Evolutionary conservation across 805 yeast genomes (phyloP), one percentile per base, ranked within the genome.

Genomic region (Hagleromyces aurorensis): DNA sequence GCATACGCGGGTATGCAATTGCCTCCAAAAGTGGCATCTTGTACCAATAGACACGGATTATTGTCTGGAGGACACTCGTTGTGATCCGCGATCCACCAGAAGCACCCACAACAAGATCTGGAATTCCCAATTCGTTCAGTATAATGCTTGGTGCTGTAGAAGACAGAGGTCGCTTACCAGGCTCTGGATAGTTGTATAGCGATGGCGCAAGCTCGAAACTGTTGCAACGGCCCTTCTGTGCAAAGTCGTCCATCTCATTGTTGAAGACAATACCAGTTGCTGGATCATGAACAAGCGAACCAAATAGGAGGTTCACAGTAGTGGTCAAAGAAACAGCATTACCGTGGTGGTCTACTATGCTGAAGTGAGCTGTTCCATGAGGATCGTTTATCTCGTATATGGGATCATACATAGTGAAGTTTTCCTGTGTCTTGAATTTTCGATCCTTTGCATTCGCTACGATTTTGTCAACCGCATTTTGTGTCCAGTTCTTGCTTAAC

Each of bases 221-320:
- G 55, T 89, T 89, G 11, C 70, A 63, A 6, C 67, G 60, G 10
- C 70, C 64, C 1, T 91, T 86, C 18, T 72, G 64, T 6, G 94
- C 79, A 48, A 89, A 89, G 52, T 89, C 97, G 55, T 89, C 96
- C 96, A 89, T 87, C 55, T 89, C 85, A 44, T 84, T 75, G 59
- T 89, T 89, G 47, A 89, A 59, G 7, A 89, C 67, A 6, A 89
- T 62, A 2, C 96, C 97, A 0, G 97, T 87, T 2, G 36, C 52
- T 1, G 78, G 76, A 52, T 89, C 96, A 50, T 78, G 81, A 5
- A 89, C 78, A 43, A 75, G 50, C 8, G 91, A 76, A 1, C 98
- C 98, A 58, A 86, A 89, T 21, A 72, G 52, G 30, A 86, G 59
- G 51, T 89, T 89, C 7, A 89, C 75, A 0, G 97, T 87, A 2